phyloP scores from a whole-genome alignment of 371 early-diverging fungal species.

The Mucor indicus region DNA sequence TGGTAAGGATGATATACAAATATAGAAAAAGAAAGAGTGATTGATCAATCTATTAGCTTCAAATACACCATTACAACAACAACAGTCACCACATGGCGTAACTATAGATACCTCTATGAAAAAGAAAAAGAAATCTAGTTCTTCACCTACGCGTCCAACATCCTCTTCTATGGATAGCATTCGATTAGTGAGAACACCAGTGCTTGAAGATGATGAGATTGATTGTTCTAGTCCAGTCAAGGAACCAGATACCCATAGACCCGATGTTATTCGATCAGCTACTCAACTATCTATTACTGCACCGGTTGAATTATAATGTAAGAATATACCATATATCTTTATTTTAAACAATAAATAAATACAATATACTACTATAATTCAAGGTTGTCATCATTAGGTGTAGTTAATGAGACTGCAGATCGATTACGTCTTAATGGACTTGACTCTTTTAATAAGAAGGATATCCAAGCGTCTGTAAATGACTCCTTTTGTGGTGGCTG shows the following conservation, averaged over 20 bases:
- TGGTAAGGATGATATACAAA: too few relatives aligned
- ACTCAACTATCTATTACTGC: constrained; percentile 45
- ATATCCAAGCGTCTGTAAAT: constrained; percentile 88
- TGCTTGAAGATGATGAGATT: constrained; percentile 32
- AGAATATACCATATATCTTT: not conserved
- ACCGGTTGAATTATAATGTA: constrained; percentile 18
- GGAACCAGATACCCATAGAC: constrained; percentile 41
- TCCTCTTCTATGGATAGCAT: constrained; percentile 33
- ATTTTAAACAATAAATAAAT: too few relatives aligned
- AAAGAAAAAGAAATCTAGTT: constrained; percentile 3
- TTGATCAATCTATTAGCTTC: too few relatives aligned
- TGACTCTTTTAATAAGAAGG: constrained; percentile 74
- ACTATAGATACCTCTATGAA: not conserved
- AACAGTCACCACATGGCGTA: not conserved
- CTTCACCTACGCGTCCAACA: constrained; percentile 21
- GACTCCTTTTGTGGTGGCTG: constrained; percentile 52
- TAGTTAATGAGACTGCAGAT: constrained; percentile 15
- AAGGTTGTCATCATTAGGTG: constrained; percentile 7
- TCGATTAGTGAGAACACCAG: constrained; percentile 23
- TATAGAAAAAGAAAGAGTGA: too few relatives aligned
- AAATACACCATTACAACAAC: constrained; percentile 13
- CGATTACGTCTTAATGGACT: constrained; percentile 27
- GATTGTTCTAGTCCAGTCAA: constrained; percentile 32
- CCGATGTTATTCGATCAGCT: constrained; percentile 45
- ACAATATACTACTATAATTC: constrained; percentile 10